A percentile compares a stretch with the other conserved stretches of the same genome.
phyloP scores from a whole-genome alignment of 2,329 filamentous ascomycete genomes.

The Dissoconium aciculare region DNA sequence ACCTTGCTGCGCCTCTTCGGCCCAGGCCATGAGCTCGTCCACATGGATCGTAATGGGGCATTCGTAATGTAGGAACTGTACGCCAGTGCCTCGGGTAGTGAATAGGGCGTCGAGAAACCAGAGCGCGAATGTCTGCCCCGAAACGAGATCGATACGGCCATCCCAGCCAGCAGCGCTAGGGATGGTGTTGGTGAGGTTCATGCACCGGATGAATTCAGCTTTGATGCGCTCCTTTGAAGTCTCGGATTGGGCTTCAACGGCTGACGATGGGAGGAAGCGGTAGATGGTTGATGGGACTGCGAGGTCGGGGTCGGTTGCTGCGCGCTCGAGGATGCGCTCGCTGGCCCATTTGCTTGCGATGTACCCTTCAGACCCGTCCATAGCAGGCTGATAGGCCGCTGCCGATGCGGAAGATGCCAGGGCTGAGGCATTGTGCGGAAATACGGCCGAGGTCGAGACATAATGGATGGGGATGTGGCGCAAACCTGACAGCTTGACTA shows the following conservation, averaged over 20 bases:
- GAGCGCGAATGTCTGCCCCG: neutral
- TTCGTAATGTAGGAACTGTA: constrained; percentile 1
- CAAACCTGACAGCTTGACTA: constrained; percentile 5
- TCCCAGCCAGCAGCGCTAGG: neutral
- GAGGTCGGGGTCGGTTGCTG: neutral
- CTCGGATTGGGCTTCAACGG: neutral
- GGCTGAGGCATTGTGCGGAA: neutral
- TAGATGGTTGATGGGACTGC: neutral
- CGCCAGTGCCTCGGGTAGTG: neutral
- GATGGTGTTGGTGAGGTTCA: neutral
- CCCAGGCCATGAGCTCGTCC: neutral
- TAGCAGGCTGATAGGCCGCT: neutral
- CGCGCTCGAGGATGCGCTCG: neutral
- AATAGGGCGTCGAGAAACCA: neutral
- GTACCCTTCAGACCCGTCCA: neutral
- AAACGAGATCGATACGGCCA: neutral
- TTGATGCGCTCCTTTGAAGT: neutral
- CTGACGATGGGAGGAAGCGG: neutral
- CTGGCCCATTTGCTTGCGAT: neutral
- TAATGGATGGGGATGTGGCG: constrained; percentile 13
- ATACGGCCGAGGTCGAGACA: constrained; percentile 7
- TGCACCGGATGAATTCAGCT: neutral
- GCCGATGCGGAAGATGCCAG: neutral
- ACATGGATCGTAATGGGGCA: neutral
- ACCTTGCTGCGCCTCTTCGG: neutral